Conservation (phyloP, 2,329 filamentous ascomycete species). For the Grosmannia huntii region DNA sequence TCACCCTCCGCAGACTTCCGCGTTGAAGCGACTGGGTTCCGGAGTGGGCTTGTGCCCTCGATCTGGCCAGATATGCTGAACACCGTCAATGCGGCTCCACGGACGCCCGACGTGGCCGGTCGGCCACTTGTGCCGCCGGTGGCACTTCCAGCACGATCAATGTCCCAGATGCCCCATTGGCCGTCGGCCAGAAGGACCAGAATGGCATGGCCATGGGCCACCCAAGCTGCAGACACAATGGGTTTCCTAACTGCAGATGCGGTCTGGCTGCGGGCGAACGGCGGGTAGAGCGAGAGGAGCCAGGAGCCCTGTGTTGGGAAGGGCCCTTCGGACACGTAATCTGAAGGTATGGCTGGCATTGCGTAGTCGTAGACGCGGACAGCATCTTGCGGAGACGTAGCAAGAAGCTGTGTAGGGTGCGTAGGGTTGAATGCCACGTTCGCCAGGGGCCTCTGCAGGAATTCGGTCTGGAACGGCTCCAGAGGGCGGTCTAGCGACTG, state of each 20-base stretch:
- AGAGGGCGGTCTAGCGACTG: conserved; percentile 14
- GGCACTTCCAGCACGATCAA: conserved; percentile 42
- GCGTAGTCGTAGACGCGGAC: conserved; percentile 52
- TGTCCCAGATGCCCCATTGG: conserved; percentile 57
- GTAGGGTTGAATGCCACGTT: conserved; percentile 49
- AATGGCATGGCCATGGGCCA: conserved; percentile 45
- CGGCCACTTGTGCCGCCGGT: conserved; percentile 27
- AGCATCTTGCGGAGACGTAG: conserved; percentile 40
- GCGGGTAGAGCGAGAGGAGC: conserved; percentile 49
- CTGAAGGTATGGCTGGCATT: conserved; percentile 35
- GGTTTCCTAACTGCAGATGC: conserved; percentile 36
- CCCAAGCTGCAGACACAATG: conserved; percentile 50
- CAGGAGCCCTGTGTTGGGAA: conserved; percentile 49
- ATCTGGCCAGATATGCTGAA: conserved; percentile 48
- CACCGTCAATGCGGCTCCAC: conserved; percentile 43
- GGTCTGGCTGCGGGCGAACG: conserved; percentile 35
- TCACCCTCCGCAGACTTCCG: conserved; percentile 29
- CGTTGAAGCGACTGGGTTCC: conserved; percentile 23
- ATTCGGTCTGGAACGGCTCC: conserved; percentile 48
- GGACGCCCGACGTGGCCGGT: conserved; percentile 35
- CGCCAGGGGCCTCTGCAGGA: conserved; percentile 38
- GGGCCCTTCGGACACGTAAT: conserved; percentile 35
- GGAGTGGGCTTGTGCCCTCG: conserved; percentile 44
- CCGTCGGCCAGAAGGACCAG: conserved; percentile 48
- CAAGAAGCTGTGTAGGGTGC: conserved; percentile 43